Conservation (phyloP, 306 rosid genomes). For the Malus asiatica region DNA sequence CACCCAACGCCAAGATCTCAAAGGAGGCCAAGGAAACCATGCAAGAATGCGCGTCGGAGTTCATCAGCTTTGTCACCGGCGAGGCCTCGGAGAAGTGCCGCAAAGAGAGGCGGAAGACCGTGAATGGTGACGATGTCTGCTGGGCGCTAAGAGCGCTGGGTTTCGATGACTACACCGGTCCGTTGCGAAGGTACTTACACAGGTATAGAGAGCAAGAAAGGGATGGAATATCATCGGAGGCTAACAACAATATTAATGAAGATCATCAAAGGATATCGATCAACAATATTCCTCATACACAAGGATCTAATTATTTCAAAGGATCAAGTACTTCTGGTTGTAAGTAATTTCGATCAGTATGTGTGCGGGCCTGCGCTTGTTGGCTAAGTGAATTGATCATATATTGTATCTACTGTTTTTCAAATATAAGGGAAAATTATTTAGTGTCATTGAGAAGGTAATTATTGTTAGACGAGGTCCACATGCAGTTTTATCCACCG, state of each 20-base stretch:
- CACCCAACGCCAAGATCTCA: conserved; percentile 22
- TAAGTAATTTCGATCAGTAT: background rate
- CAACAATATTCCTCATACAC: background rate
- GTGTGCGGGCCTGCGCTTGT: background rate
- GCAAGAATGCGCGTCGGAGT: conserved; percentile 31
- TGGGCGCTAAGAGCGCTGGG: conserved; percentile 21
- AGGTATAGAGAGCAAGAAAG: conserved; percentile 17
- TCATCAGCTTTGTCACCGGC: conserved; percentile 23
- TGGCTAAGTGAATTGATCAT: background rate
- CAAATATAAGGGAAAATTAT: too few species aligned
- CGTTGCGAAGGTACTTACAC: conserved; percentile 3
- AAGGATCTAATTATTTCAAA: background rate
- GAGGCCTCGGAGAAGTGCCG: conserved; percentile 26
- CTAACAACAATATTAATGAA: background rate
- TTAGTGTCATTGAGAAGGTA: background rate
- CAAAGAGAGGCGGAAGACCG: conserved; percentile 19
- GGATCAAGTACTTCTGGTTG: background rate
- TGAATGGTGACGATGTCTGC: conserved; percentile 19
- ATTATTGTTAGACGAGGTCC: background rate
- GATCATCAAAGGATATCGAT: background rate
- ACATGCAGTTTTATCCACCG: too few species aligned
- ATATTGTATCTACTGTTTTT: too few species aligned
- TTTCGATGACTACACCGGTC: conserved; percentile 9
- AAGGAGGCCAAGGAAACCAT: conserved; percentile 25
- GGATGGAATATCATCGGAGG: background rate